Conservation (phyloP, 2,329 filamentous ascomycete genomes). For the Fonsecaea monophora region DNA sequence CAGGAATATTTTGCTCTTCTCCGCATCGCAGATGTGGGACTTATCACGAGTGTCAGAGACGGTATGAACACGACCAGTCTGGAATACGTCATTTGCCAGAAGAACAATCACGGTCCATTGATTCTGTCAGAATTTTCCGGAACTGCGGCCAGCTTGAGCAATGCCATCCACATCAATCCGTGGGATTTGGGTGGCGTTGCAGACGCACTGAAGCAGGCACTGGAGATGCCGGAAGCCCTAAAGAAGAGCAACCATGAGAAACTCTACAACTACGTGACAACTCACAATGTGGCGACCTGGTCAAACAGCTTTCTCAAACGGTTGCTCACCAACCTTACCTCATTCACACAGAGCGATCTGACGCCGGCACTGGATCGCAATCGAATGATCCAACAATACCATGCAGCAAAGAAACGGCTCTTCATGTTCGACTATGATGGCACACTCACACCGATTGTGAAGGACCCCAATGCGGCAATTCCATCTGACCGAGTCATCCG, state of each 20-base stretch:
- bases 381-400: slow-evolving; percentile 75
- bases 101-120: slow-evolving; percentile 81
- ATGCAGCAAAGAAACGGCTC: slow-evolving; percentile 75
- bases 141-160: slow-evolving; percentile 81
- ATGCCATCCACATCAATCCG: slow-evolving; percentile 94
- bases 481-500: slow-evolving; percentile 83
- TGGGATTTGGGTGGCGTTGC: slow-evolving; percentile 90
- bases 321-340: slow-evolving; percentile 78
- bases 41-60: slow-evolving; percentile 94
- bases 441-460: slow-evolving; percentile 92
- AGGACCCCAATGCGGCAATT: slow-evolving; percentile 85
- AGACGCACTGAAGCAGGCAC: slow-evolving; percentile 78
- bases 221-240: slow-evolving; percentile 74
- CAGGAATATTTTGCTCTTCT: slow-evolving; percentile 96
- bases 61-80: slow-evolving; percentile 98
- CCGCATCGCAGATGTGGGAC: slow-evolving; percentile 83
- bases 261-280: slow-evolving; percentile 83
- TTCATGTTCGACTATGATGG: slow-evolving; percentile 99
- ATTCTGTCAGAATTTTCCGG: slow-evolving; percentile 97
- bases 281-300: slow-evolving; percentile 86
- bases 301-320: slow-evolving; percentile 79
- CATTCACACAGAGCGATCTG: slow-evolving; percentile 73
- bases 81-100: slow-evolving; percentile 92
- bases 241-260: slow-evolving; percentile 73
- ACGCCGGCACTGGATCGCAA: slow-evolving; percentile 83